Evolutionary conservation across 768 basidiomycete species (phyloP), one percentile per base, ranked within the genome.

Genomic region (Leccinum aurantiacum): DNA sequence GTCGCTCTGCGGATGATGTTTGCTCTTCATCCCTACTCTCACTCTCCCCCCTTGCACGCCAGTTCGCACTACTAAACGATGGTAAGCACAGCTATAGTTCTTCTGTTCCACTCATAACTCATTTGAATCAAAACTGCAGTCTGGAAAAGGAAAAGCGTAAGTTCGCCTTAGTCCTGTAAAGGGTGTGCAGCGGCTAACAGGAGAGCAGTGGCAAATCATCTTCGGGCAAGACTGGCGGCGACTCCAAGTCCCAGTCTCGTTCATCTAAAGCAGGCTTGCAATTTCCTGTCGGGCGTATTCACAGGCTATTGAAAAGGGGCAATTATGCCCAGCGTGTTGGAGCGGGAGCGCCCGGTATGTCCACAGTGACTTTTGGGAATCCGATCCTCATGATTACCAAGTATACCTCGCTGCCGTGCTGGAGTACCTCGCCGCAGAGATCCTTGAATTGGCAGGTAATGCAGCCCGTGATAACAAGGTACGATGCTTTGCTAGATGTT

Each of bases 381-480:
- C 15, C 4, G 3, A 8, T n/a, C 17, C 57, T 62, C 6, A 71
- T 35, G 6, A 17, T 6, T 29, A 1, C 15, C 19, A 58, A 88
- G 92, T 92, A 53, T 93, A 91, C 75, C 84, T 92, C 59, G 87
- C 91, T 59, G 90, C 90, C 54, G 91, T 93, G 57, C 82, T 94
- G 27, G 93, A 94, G 75, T 94, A 95, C 74, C 82, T 95, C 38
- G 83, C 86, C 6, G 93, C 92, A 29, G 93, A 95, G 75, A 86
- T 95, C 68, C 83, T 93, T 55, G 92, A 94, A 74, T 79, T 93
- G 49, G 90, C 92, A 56, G 92, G 92, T 5, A 86, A 85, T 67
- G 84, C 86, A 37, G 89, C 90, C 53, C 83, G 87, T 61, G 89
- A 91, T 70, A 86, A 90, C 79, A 89, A 90, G 69, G 73, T 75